Conservation (phyloP, 1,284 basidiomycete genomes). For the Ganoderma leucocontextum region DNA sequence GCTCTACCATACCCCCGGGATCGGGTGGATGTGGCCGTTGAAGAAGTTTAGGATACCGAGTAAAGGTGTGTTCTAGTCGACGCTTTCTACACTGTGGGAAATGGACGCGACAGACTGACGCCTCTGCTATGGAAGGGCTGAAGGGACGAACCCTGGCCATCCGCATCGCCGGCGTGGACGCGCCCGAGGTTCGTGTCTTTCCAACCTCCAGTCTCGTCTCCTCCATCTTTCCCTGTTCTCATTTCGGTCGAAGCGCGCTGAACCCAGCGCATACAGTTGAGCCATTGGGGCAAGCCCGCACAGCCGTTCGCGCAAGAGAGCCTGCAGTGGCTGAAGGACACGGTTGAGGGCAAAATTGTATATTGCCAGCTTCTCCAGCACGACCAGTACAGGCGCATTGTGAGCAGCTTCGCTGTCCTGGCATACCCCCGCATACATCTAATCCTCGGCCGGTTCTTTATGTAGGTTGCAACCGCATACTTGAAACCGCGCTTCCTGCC, state of each 20-base stretch:
- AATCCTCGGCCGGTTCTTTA: background rate
- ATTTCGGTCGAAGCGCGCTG: background rate
- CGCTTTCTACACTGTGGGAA: background rate
- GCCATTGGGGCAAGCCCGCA: constrained; percentile 81
- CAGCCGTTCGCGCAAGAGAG: constrained; percentile 80
- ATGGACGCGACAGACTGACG: background rate
- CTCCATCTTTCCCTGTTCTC: background rate
- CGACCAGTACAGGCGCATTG: constrained; percentile 87
- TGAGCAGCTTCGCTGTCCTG: constrained; percentile 43
- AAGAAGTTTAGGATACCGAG: background rate
- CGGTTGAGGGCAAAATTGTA: constrained; percentile 63
- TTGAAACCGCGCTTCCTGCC: constrained; percentile 58
- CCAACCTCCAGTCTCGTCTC: background rate
- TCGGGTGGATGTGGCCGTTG: constrained; percentile 70
- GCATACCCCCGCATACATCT: background rate
- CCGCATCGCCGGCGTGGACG: constrained; percentile 88
- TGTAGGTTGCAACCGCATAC: constrained; percentile 74
- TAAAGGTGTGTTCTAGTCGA: background rate
- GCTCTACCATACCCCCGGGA: constrained; percentile 83
- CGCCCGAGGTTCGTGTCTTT: constrained; percentile 75
- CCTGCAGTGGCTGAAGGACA: constrained; percentile 72
- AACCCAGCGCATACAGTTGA: constrained; percentile 21
- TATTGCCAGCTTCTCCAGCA: constrained; percentile 76
- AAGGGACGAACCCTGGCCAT: constrained; percentile 84
- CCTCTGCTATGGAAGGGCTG: constrained; percentile 51